Base-by-base conservation (phyloP, 2,329 filamentous ascomycete genomes). In the Claviceps capensis region DNA sequence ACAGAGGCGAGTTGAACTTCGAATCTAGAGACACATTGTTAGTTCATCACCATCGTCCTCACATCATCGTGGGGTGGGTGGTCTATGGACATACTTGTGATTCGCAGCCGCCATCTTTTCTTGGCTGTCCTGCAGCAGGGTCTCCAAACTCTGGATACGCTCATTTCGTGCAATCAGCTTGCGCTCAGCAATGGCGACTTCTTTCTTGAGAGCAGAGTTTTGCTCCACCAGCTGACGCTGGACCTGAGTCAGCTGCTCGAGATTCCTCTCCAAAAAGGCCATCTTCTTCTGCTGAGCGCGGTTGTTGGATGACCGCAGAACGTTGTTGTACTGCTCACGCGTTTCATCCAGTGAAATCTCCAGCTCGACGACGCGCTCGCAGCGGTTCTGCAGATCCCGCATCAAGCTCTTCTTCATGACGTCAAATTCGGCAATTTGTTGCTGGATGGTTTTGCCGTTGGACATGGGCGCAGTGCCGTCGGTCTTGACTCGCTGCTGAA, bases 251-350 rank as follows among this genome's bases (percentile, higher is more conserved):
- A 98, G 78, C 70, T 98, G 93, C 72, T 98, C 93, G 42, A 98
- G 81, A 67, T 98, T 98, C 65, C 93, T 85, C 74, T 98, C 93
- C 49, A 98, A 73, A 78, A 98, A 98, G 16, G 93, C 94, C 87
- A 98, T 97, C 80, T 98, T 98, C 85, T 98, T 98, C 72, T 98
- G 93, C 73, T 98, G 93, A 23, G 93, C 91, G 54, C 93, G 86
- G 75, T 95, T 97, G 76, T 98, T 98, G 59, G 88, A 95, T 48
- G 88, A 93, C 52, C 91, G 85, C 53, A 98, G 79, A 55, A 98
- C 93, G 62, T 95, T 96, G 76, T 98, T 97, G 74, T 98, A 98
- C 72, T 98, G 93, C 74, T 98, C 93, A 52, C 93, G 82, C 1
- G 93, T 96, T 74, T 96, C 90, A 65, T 98, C 93, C 49, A 98